These are phyloP conservation scores for Ophiostoma fasciatum DNA, from an alignment of 2,329 filamentous ascomycete species.

Conservation along the genomic window DNA sequence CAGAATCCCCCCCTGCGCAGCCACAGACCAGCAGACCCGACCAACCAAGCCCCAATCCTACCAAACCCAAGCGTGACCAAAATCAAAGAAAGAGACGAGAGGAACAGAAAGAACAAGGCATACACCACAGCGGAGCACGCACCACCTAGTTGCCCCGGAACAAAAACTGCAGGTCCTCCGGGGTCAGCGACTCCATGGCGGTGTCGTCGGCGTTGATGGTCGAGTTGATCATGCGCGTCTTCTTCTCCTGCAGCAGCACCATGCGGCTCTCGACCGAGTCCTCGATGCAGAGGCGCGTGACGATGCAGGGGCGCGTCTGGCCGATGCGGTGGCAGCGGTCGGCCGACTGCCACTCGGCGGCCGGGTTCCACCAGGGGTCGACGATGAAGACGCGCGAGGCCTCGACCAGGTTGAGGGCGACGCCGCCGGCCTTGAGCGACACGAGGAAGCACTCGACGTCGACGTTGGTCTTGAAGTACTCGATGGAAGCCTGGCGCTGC, in stretches of 20 bases:
- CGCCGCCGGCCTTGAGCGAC: conserved; percentile 88
- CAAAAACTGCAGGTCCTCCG: conserved; percentile 89
- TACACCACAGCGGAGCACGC: too few relatives aligned
- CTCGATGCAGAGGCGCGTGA: conserved; percentile 89
- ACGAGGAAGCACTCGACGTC: conserved; percentile 94
- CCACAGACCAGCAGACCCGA: too few relatives aligned
- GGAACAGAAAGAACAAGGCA: too few relatives aligned
- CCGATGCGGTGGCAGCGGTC: conserved; percentile 92
- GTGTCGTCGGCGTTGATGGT: conserved; percentile 89
- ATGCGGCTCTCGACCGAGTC: conserved; percentile 95
- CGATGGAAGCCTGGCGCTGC: conserved; percentile 83
- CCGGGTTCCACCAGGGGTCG: conserved; percentile 99
- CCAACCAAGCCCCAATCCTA: too few relatives aligned
- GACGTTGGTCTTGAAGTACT: conserved; percentile 90
- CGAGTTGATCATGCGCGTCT: conserved; percentile 93
- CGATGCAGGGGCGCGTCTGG: conserved; percentile 82
- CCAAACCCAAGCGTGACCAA: too few relatives aligned
- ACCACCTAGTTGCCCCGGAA: conserved; percentile 52
- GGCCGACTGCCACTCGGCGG: conserved; percentile 97
- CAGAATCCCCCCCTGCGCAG: too few relatives aligned
- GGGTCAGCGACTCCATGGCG: conserved; percentile 79
- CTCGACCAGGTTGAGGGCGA: conserved; percentile 89
- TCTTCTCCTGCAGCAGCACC: conserved; percentile 94
- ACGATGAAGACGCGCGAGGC: conserved; percentile 91
- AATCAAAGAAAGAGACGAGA: too few relatives aligned